A percentile compares a stretch with the other conserved stretches of the same genome.
Evolutionary conservation across 495 filamentous ascomycete genomes (phyloP).

Genomic region (Delitschia confertaspora): DNA sequence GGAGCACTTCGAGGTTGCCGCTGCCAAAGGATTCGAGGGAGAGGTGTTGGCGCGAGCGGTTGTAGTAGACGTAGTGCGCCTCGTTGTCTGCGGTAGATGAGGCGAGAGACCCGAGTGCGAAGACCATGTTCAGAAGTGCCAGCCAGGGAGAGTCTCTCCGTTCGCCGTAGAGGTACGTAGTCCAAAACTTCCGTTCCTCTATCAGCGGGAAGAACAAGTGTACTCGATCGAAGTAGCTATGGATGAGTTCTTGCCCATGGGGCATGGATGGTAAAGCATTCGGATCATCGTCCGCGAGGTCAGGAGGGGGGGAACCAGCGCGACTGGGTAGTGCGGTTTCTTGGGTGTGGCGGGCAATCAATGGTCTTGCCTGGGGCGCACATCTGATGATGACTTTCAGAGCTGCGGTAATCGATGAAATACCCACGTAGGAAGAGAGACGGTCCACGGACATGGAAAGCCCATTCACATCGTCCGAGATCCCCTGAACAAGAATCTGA

Average conservation of each 20-base stretch:
- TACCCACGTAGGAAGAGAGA: slow-evolving; percentile 67
- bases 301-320: slow-evolving; percentile 28
- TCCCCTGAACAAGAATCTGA: slow-evolving; percentile 44
- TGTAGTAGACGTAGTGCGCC: slow-evolving; percentile 65
- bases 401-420: slow-evolving; percentile 74
- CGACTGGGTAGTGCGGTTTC: slow-evolving; percentile 32
- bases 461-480: slow-evolving; percentile 75
- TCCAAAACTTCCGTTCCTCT: slow-evolving; percentile 64
- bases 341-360: slow-evolving; percentile 42
- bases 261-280: slow-evolving; percentile 31
- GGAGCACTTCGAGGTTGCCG: slow-evolving; percentile 61
- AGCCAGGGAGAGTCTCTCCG: slow-evolving; percentile 66
- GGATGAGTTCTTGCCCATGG: slow-evolving; percentile 47
- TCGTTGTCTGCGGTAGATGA: slow-evolving; percentile 61
- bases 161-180: slow-evolving; percentile 58
- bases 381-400: slow-evolving; percentile 74
- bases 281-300: slow-evolving; percentile 26
- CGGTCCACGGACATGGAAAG: slow-evolving; percentile 63
- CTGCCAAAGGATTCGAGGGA: slow-evolving; percentile 59
- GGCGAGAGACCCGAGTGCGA: slow-evolving; percentile 67
- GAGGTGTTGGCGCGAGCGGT: slow-evolving; percentile 58
- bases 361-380: slow-evolving; percentile 53
- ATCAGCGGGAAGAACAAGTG: slow-evolving; percentile 70
- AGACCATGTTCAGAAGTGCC: slow-evolving; percentile 68
- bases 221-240: slow-evolving; percentile 69